phyloP scores from a whole-genome alignment of 768 basidiomycete species.

The Phallus indusiatus region DNA sequence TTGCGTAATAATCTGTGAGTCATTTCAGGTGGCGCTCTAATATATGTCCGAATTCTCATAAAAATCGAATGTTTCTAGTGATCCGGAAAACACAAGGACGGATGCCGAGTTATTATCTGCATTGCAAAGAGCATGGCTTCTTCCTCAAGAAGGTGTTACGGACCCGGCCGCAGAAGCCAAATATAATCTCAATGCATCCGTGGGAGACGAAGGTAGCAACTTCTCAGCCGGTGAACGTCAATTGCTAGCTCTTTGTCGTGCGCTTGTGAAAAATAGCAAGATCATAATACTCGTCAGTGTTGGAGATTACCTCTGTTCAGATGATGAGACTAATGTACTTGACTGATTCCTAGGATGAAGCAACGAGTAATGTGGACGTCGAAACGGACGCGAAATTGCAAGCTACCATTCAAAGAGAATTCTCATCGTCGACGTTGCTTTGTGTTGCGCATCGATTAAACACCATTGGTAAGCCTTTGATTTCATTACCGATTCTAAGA shows the following conservation, averaged over 20 bases:
- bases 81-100: constrained; percentile 41
- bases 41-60: not conserved
- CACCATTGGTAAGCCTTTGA: constrained; percentile 33
- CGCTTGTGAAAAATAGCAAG: constrained; percentile 49
- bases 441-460: constrained; percentile 52
- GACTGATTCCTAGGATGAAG: constrained; percentile 40
- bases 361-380: constrained; percentile 51
- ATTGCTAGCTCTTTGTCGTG: constrained; percentile 50
- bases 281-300: constrained; percentile 45
- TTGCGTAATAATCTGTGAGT: constrained; percentile 36
- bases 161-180: constrained; percentile 49
- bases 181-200: constrained; percentile 51
- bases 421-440: constrained; percentile 41
- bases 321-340: not conserved
- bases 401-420: constrained; percentile 54
- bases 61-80: constrained; percentile 24
- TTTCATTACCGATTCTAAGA: constrained; percentile 7
- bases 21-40: not conserved
- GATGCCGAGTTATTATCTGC: constrained; percentile 56
- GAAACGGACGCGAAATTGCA: constrained; percentile 57
- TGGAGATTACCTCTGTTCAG: not conserved
- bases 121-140: constrained; percentile 50
- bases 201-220: constrained; percentile 58
- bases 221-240: constrained; percentile 64
- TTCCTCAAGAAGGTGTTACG: constrained; percentile 37